Evolutionary conservation across 2,329 filamentous ascomycete genomes (phyloP).

Genomic region (Graphilbum ipis-grandicollis): DNA sequence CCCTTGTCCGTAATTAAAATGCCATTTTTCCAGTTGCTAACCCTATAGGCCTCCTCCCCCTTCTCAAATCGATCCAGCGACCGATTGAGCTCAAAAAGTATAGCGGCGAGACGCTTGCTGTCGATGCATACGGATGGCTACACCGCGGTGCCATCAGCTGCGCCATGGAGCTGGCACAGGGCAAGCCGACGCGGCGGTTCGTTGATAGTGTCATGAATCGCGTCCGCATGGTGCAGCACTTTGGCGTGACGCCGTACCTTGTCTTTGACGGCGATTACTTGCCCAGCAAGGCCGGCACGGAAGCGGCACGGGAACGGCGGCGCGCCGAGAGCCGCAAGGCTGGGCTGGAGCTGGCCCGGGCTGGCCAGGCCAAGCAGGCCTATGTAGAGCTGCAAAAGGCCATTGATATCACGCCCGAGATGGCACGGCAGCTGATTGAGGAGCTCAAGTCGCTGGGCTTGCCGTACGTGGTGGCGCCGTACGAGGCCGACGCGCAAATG

Average conservation of each 20-base stretch:
- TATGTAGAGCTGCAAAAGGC: conserved; percentile 83
- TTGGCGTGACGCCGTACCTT: conserved; percentile 83
- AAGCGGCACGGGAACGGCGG: conserved; percentile 56
- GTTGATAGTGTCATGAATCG: conserved; percentile 81
- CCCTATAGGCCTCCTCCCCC: conserved; percentile 56
- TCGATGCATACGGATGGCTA: conserved; percentile 96
- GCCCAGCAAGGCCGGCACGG: conserved; percentile 81
- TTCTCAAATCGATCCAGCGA: conserved; percentile 93
- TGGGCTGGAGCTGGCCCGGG: conserved; percentile 63
- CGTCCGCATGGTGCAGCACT: conserved; percentile 86
- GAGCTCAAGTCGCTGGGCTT: conserved; percentile 68
- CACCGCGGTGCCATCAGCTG: conserved; percentile 84
- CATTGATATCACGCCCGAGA: conserved; percentile 87
- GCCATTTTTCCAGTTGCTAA: background rate
- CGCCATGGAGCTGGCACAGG: conserved; percentile 77
- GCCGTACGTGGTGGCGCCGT: conserved; percentile 84
- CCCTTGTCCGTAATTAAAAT: background rate
- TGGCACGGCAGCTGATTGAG: conserved; percentile 84
- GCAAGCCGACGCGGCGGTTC: conserved; percentile 75
- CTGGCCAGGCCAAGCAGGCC: conserved; percentile 67
- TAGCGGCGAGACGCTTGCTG: conserved; percentile 72
- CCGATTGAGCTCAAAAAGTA: conserved; percentile 76
- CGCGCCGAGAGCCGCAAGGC: conserved; percentile 60
- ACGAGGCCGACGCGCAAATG: conserved; percentile 94
- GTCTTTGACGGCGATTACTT: conserved; percentile 94